These are phyloP conservation scores for Talaromyces sp. DNA, from an alignment of 2,329 filamentous ascomycete species.

Conservation along the genomic window DNA sequence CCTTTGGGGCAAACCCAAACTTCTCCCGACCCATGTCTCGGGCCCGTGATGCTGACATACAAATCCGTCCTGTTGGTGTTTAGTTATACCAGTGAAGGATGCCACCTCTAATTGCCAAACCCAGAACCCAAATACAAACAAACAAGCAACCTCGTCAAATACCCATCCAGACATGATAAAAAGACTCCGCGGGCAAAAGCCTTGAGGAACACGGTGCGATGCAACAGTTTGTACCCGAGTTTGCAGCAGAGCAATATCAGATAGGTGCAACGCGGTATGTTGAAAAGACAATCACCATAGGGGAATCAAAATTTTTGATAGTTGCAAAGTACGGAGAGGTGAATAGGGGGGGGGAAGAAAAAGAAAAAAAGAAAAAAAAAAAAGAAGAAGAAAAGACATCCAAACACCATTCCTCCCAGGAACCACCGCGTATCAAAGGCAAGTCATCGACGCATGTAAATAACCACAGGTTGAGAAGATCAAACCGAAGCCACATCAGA, in stretches of 20 bases:
- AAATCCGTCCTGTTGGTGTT: conserved; percentile 5
- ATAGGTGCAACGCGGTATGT: not conserved
- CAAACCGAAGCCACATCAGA: conserved; percentile 10
- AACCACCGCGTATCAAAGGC: conserved; percentile 20
- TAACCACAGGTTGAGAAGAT: conserved; percentile 4
- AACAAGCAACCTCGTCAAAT: conserved; percentile 1
- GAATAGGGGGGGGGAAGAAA: not conserved
- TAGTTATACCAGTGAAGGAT: conserved; percentile 33
- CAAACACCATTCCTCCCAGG: conserved; percentile 11
- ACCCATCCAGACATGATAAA: not conserved
- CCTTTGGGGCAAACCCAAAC: not conserved
- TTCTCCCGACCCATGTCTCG: not conserved
- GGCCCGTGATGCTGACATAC: not conserved
- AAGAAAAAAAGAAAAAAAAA: too few species aligned
- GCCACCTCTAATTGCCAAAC: conserved; percentile 24
- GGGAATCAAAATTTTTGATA: conserved; percentile 5
- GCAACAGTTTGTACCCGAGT: not conserved
- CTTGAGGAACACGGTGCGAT: not conserved
- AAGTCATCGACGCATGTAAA: conserved; percentile 15
- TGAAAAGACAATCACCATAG: not conserved
- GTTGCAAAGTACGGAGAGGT: not conserved
- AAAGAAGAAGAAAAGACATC: conserved; percentile 2
- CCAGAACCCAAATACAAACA: conserved; percentile 17
- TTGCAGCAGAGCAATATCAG: not conserved
- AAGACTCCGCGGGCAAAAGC: not conserved